These are phyloP conservation scores for Chlamydomonas applanata DNA, from an alignment of 139 green algal genomes.

Conservation along the genomic window DNA sequence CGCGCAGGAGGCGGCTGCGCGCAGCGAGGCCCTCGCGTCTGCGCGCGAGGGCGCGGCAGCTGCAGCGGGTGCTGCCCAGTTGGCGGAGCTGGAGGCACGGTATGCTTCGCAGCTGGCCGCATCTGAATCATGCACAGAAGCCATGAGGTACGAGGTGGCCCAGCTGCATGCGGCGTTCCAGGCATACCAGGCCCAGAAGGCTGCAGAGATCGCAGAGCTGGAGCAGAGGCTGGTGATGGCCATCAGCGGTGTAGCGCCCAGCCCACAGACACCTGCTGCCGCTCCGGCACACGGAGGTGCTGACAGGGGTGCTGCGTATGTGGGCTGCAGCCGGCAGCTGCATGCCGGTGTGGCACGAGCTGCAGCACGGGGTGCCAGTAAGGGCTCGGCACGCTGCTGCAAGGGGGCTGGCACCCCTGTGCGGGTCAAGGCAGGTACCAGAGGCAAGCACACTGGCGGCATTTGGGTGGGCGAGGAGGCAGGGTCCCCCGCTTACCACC, in stretches of 20 bases:
- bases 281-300: not conserved
- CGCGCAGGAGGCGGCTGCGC: constrained; percentile 9
- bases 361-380: not conserved
- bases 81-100: not conserved
- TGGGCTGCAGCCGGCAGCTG: not conserved
- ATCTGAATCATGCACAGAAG: not conserved
- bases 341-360: not conserved
- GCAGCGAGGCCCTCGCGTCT: not conserved
- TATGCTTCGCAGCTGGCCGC: not conserved
- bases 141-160: constrained; percentile 23
- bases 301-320: not conserved
- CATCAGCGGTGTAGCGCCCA: constrained; percentile 7
- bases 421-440: not conserved
- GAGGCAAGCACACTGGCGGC: not conserved
- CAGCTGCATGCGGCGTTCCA: constrained; percentile 20
- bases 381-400: not conserved
- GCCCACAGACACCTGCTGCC: not conserved
- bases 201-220: constrained; percentile 26
- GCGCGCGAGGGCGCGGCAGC: constrained; percentile 11
- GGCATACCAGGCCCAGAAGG: constrained; percentile 35
- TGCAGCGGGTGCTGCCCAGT: not conserved
- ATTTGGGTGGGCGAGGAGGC: not conserved
- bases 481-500: too few species aligned
- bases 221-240: constrained; percentile 21
- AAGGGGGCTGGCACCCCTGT: not conserved